phyloP scores from a whole-genome alignment of 2,329 filamentous ascomycete genomes.

The Berkeleyomyces rouxiae region DNA sequence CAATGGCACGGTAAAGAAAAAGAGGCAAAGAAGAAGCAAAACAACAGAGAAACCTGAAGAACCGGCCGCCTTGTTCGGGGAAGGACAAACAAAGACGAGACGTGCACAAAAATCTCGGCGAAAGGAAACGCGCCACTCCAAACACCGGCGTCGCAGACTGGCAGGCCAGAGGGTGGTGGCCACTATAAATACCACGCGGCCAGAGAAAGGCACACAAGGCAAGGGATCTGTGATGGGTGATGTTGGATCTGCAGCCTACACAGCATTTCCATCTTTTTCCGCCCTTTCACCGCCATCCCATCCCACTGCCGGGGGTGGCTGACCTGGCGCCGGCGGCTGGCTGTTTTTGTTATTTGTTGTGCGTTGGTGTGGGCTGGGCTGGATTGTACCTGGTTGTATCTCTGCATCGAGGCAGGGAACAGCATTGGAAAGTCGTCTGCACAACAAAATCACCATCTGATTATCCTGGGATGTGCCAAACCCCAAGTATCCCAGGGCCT shows the following conservation, averaged over 20 bases:
- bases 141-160: background rate
- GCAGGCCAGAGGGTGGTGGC: background rate
- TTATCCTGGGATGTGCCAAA: background rate
- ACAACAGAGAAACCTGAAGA: background rate
- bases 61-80: too few relatives aligned
- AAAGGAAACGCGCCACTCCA: background rate
- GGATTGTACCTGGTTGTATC: background rate
- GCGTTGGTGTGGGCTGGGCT: background rate
- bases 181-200: background rate
- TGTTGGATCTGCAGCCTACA: background rate
- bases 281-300: background rate
- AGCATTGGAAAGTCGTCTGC: conserved; percentile 1
- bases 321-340: background rate
- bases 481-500: background rate
- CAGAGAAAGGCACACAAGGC: background rate
- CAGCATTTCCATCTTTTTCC: conserved; percentile 1
- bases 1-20: too few relatives aligned
- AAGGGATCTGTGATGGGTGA: background rate
- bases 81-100: background rate
- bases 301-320: background rate
- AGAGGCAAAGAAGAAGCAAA: background rate
- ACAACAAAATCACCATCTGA: conserved; percentile 1
- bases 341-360: background rate
- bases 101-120: background rate
- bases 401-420: background rate